Percentiles rank a stretch among this genome's conserved stretches.
phyloP scores from a whole-genome alignment of 1,284 basidiomycete species.

The Schizopora paradoxa region DNA sequence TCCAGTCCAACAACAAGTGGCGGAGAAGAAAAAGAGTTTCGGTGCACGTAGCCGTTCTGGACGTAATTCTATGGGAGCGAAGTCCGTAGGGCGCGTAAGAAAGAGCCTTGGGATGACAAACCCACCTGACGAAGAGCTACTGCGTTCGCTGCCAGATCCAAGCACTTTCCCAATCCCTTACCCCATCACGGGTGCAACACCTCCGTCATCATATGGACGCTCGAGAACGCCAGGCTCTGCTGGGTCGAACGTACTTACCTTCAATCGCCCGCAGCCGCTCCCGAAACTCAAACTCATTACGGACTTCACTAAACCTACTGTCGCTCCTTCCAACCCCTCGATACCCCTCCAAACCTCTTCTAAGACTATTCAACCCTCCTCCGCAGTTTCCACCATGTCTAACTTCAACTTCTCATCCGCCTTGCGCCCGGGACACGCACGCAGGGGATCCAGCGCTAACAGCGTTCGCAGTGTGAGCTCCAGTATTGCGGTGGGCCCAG shows the following conservation, averaged over 20 bases:
- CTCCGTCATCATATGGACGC: not conserved
- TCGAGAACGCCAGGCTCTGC: conserved; percentile 3
- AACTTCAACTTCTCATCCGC: too few species aligned
- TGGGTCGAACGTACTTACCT: conserved; percentile 5
- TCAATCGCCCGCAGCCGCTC: conserved; percentile 7
- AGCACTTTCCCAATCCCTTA: conserved; percentile 14
- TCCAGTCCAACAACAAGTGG: not conserved
- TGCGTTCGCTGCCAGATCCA: conserved; percentile 13
- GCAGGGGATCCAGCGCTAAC: too few species aligned
- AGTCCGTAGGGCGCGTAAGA: not conserved
- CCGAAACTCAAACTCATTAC: conserved; percentile 13
- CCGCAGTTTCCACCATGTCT: conserved; percentile 3
- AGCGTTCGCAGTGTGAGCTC: too few species aligned
- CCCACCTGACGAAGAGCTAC: conserved; percentile 6
- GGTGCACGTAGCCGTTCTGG: too few species aligned
- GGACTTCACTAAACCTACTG: conserved; percentile 11
- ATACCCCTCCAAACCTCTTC: too few species aligned
- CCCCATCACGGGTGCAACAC: not conserved
- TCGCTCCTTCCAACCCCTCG: conserved; percentile 10
- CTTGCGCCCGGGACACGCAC: too few species aligned
- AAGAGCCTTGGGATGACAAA: not conserved
- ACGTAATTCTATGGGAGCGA: too few species aligned
- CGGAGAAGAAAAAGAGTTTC: conserved; percentile 9
- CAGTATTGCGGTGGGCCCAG: conserved; percentile 1
- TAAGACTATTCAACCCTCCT: too few species aligned